Base-by-base conservation (phyloP, 2,329 filamentous ascomycete species). In the Aspergillus ruber region DNA sequence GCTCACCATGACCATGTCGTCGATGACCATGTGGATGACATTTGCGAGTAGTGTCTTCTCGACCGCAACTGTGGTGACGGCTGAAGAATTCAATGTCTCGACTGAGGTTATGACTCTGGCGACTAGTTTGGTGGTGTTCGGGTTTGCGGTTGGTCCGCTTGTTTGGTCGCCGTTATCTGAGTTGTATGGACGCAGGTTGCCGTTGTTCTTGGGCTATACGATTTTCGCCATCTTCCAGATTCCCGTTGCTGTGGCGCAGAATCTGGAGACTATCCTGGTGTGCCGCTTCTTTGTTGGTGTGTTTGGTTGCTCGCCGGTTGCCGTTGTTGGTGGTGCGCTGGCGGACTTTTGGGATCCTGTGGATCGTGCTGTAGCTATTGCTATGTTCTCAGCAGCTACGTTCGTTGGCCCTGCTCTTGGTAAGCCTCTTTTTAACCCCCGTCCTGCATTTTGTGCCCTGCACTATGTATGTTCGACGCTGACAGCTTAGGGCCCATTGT, bases 221-320 rank as follows among this genome's bases (percentile, higher is more conserved):
- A 49, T 71, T 15, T 78, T 80, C 47, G 68, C 70, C 2, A 72
- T 81, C 39, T 80, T 81, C 50, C 74, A 80, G 47, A 76, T 82
- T 43, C 74, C 76, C 0, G 74, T 79, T 10, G 78, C 74, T 2
- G 72, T 78, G 2, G 76, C 78, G 0, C 67, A 70, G 40, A 80
- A 81, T 53, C 44, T 80, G 0, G 53, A 77, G 29, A 81, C 78
- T 0, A 74, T 82, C 47, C 67, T 82, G 57, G 50, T 81, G 10
- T 74, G 68, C 47, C 73, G 80, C 0, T 82, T 82, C 55, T 64
- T 82, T 3, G 68, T 70, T 1, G 80, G 79, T 2, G 50, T 75
- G 4, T 79, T 79, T 54, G 79, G 74, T 4, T 73, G 70, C 46
- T 71, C 76, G 2, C 70, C 76, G 2, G 60, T 80, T 2, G 72